Evolutionary conservation across 768 basidiomycete genomes (phyloP).

Genomic region (Phallus indusiatus): DNA sequence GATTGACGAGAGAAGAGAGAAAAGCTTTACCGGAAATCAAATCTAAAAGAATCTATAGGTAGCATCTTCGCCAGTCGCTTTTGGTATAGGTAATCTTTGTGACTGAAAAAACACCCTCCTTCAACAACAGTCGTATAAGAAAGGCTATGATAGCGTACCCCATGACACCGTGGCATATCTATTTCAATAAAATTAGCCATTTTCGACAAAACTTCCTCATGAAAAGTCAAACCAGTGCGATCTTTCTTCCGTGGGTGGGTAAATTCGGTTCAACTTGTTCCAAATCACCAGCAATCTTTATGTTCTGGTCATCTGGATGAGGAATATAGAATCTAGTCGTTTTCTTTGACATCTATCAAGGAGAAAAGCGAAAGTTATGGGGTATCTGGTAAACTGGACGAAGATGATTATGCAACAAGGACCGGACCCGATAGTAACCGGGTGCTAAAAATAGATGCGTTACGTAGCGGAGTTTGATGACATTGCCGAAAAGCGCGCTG

Average conservation of each 20-base stretch:
- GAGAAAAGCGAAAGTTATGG: not conserved
- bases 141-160: slow-evolving; percentile 39
- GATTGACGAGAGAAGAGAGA: not conserved
- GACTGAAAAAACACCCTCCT: slow-evolving; percentile 33
- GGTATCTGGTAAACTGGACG: not conserved
- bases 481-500: too few relatives aligned
- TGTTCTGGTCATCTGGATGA: slow-evolving; percentile 8
- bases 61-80: slow-evolving; percentile 55
- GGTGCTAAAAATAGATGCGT: too few relatives aligned
- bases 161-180: slow-evolving; percentile 76
- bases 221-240: slow-evolving; percentile 49
- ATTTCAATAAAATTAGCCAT: not conserved
- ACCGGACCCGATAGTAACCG: too few relatives aligned
- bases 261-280: slow-evolving; percentile 46
- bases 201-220: not conserved
- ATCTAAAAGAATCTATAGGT: slow-evolving; percentile 74
- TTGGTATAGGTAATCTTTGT: slow-evolving; percentile 81
- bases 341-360: not conserved
- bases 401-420: too few relatives aligned
- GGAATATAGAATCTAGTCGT: slow-evolving; percentile 8
- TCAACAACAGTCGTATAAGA: not conserved
- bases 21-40: slow-evolving; percentile 63
- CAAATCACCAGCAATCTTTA: slow-evolving; percentile 45
- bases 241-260: slow-evolving; percentile 46
- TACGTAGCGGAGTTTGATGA: too few relatives aligned